Conservation (phyloP, 2,329 filamentous ascomycete species). For the Allantophomopsis cytisporea region DNA sequence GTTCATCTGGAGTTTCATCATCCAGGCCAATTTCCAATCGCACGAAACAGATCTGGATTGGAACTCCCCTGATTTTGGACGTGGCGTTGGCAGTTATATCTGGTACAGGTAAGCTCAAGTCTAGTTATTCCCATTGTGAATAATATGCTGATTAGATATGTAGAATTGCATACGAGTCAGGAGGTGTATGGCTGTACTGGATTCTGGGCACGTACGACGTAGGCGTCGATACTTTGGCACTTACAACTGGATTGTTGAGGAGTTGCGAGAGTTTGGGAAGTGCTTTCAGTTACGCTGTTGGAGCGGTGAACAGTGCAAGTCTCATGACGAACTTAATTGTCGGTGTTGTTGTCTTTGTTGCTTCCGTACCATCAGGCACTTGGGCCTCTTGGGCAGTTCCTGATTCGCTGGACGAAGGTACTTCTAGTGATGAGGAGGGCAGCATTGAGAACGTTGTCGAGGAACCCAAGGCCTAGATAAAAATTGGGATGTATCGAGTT, state of each 20-base stretch:
- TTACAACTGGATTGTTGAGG: slow-evolving; percentile 31
- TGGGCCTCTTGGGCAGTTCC: no score
- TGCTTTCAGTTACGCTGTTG: slow-evolving; percentile 30
- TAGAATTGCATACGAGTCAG: slow-evolving; percentile 35
- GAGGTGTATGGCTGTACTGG: slow-evolving; percentile 54
- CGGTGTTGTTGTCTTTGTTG: slow-evolving; percentile 30
- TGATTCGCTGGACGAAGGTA: no score
- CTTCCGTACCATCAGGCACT: slow-evolving; percentile 7
- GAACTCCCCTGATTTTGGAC: slow-evolving; percentile 47
- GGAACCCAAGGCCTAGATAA: no score
- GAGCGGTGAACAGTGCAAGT: slow-evolving; percentile 25
- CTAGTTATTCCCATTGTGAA: slow-evolving; percentile 32
- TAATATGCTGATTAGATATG: no score
- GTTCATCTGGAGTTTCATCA: slow-evolving; percentile 56
- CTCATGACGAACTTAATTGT: slow-evolving; percentile 34
- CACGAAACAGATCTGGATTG: slow-evolving; percentile 52
- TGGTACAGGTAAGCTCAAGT: slow-evolving; percentile 20
- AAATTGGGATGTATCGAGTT: no score
- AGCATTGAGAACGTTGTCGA: no score
- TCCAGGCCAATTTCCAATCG: slow-evolving; percentile 49
- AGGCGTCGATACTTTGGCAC: slow-evolving; percentile 34
- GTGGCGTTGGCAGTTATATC: slow-evolving; percentile 35
- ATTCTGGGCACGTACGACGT: slow-evolving; percentile 38
- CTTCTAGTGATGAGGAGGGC: no score
- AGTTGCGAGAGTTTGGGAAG: slow-evolving; percentile 34